Evolutionary conservation across 495 filamentous ascomycete genomes (phyloP).

Genomic region (Corynascus novoguineensis): DNA sequence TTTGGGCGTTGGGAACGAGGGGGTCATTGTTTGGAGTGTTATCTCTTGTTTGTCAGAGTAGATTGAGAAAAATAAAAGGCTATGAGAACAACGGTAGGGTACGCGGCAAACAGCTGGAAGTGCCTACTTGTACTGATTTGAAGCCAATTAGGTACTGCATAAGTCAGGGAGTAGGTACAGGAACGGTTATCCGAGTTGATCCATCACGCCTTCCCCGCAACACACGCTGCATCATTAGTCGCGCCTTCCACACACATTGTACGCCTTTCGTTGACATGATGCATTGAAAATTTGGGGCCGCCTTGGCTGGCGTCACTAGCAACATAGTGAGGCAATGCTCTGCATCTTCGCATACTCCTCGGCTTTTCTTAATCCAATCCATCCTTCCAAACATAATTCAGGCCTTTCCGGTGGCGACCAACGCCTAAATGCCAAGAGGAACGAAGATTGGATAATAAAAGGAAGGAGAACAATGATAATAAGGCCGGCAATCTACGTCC

Average conservation of each 20-base stretch:
- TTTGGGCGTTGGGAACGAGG: conserved; percentile 28
- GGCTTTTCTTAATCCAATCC: neutral
- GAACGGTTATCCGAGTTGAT: neutral
- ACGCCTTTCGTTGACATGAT: neutral
- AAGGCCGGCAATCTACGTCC: conserved; percentile 13
- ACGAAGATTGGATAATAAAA: too few relatives aligned
- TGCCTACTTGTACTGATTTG: too few relatives aligned
- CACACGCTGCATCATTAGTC: neutral
- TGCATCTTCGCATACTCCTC: neutral
- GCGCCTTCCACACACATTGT: neutral
- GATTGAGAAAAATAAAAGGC: too few relatives aligned
- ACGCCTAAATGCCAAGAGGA: too few relatives aligned
- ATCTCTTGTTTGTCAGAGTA: too few relatives aligned
- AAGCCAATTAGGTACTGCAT: too few relatives aligned
- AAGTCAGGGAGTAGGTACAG: too few relatives aligned
- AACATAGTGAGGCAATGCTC: neutral
- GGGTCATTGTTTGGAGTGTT: neutral
- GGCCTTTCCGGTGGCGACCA: too few relatives aligned
- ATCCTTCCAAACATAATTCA: neutral
- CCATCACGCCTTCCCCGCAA: neutral
- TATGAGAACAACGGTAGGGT: too few relatives aligned
- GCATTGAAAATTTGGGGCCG: neutral
- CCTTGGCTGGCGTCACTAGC: neutral
- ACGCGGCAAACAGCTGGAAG: too few relatives aligned
- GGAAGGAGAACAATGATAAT: neutral